Conservation (phyloP, 495 filamentous ascomycete species). For the Ascodesmis nigricans region DNA sequence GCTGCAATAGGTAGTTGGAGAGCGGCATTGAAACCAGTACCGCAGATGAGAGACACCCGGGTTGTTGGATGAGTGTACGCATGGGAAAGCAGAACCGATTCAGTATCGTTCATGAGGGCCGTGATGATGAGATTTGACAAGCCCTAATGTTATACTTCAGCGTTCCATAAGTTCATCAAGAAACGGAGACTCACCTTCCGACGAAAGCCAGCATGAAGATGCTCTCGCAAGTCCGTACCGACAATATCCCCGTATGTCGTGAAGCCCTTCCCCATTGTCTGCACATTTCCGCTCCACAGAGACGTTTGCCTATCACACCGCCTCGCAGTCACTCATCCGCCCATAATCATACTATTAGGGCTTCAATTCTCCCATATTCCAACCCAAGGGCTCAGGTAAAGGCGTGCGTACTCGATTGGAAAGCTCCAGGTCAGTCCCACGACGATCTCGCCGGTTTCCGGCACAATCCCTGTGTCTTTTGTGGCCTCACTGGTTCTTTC, state of each 20-base stretch:
- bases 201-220: neutral
- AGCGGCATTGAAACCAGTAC: slow-evolving; percentile 67
- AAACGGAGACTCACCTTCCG: neutral
- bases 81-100: slow-evolving; percentile 56
- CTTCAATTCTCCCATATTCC: too few species aligned
- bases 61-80: slow-evolving; percentile 44
- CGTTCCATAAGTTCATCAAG: too few species aligned
- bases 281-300: neutral
- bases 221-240: neutral
- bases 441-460: slow-evolving; percentile 25
- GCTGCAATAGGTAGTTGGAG: slow-evolving; percentile 33
- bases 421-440: slow-evolving; percentile 78
- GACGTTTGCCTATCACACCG: slow-evolving; percentile 1
- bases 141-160: neutral
- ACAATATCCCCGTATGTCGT: neutral
- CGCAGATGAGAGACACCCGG: slow-evolving; percentile 52
- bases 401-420: slow-evolving; percentile 44
- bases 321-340: neutral
- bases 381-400: too few species aligned
- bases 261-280: slow-evolving; percentile 5
- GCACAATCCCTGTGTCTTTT: slow-evolving; percentile 20
- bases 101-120: slow-evolving; percentile 63
- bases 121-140: slow-evolving; percentile 12
- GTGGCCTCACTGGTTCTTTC: slow-evolving; percentile 42
- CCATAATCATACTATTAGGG: too few species aligned